A percentile compares a stretch with the other conserved stretches of the same genome.
These are phyloP conservation scores for Leucosporidium yakuticum DNA, from an alignment of 768 basidiomycete species.

Conservation along the genomic window DNA sequence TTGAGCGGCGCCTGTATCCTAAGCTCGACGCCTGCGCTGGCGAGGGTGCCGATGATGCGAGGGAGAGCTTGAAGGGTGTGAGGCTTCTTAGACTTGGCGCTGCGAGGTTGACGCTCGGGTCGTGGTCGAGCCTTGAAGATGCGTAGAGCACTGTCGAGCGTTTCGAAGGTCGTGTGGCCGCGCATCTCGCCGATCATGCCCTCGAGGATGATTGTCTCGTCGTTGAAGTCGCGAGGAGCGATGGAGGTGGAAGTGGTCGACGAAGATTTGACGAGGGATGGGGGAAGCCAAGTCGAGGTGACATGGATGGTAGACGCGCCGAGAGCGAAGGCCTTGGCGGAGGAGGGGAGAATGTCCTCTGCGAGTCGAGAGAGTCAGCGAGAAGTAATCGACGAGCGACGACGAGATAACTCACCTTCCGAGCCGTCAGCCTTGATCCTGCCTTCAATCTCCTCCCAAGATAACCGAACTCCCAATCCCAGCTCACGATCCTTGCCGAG, in stretches of 20 bases:
- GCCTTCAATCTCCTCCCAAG: conserved; percentile 31
- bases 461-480: neutral
- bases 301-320: conserved; percentile 16
- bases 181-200: conserved; percentile 17
- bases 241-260: neutral
- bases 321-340: conserved; percentile 25
- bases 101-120: neutral
- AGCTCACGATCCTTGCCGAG: conserved; percentile 7
- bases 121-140: conserved; percentile 24
- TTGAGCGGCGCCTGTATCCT: conserved; percentile 7
- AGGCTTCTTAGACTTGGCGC: neutral
- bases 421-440: conserved; percentile 13
- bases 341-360: conserved; percentile 16
- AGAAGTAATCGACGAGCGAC: too few species aligned
- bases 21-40: conserved; percentile 17
- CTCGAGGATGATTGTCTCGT: conserved; percentile 15
- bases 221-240: conserved; percentile 19
- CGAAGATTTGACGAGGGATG: neutral
- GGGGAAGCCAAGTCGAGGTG: conserved; percentile 29
- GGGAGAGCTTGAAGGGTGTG: conserved; percentile 12
- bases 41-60: conserved; percentile 7
- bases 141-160: conserved; percentile 23
- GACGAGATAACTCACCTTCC: conserved; percentile 3
- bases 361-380: neutral
- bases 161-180: conserved; percentile 24